A percentile compares a stretch with the other conserved stretches of the same genome.
Conservation (phyloP, 192 early-diverging fungal genomes). For the Allomyces macrogynus region DNA sequence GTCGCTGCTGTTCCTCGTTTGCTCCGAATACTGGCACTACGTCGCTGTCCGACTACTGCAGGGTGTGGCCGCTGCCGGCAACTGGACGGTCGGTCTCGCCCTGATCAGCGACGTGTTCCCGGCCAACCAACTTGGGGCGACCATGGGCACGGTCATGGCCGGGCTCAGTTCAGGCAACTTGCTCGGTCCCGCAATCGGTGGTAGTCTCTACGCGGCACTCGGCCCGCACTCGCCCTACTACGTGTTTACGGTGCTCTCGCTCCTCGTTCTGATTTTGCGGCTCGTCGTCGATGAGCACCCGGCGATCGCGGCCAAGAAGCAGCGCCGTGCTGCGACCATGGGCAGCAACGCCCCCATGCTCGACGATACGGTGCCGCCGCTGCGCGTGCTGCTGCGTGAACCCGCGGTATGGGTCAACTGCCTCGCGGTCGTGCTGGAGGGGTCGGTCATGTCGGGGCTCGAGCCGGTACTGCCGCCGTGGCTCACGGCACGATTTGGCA, state of each 20-base stretch:
- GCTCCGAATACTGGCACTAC: background rate
- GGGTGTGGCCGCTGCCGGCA: background rate
- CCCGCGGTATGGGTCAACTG: background rate
- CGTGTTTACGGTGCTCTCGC: background rate
- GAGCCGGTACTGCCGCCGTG: background rate
- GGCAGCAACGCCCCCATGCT: background rate
- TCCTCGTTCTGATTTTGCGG: background rate
- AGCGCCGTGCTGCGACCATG: background rate
- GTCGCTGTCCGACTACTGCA: background rate
- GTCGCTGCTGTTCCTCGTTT: background rate
- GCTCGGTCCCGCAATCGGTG: background rate
- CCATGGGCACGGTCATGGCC: background rate
- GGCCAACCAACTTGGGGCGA: background rate
- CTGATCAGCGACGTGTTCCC: slow-evolving; percentile 1
- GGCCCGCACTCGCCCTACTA: background rate
- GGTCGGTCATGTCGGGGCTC: background rate
- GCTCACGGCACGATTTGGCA: background rate
- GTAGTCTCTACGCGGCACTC: background rate
- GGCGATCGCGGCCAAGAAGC: background rate
- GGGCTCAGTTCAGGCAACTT: background rate
- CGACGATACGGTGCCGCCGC: background rate
- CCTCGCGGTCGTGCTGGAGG: background rate
- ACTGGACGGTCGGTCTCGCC: background rate
- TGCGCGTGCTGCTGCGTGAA: background rate
- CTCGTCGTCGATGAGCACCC: background rate